Base-by-base conservation (phyloP, 805 yeast species). In the Tetrapisispora phaffii region DNA sequence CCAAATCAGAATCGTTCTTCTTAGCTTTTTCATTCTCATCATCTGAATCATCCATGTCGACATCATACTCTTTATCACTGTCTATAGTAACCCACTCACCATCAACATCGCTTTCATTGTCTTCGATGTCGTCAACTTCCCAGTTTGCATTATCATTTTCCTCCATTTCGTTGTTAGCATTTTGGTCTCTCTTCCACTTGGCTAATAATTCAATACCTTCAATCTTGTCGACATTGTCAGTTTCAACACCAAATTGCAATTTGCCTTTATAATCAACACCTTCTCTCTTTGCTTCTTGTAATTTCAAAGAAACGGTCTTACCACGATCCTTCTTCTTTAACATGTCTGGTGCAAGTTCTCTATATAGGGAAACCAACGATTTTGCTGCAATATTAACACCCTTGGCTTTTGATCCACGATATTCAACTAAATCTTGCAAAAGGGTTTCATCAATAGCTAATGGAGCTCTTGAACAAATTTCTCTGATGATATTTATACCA, bases 331-430 rank as follows among this genome's bases (percentile, higher is more conserved):
- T 88, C 55, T 80, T 75, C 44, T 76, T 74, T 56, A 93, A 75
- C 97, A 93, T 85, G 51, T 90, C 95, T 6, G 99, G 99, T 2
- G 96, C 97, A 46, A 89, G 82, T 50, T 89, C 97, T 66, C 99
- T 77, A 66, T 85, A 93, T 44, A 93, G 71, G 0, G 93, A 69
- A 47, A 93, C 78, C 66, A 93, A 74, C 5, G 93, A 77, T 55
- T 94, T 78, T 1, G 98, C 96, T 40, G 97, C 98, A 79, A 82
- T 85, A 70, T 81, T 80, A 24, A 93, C 99, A 13, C 95, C 79
- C 68, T 93, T 93, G 35, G 96, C 74, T 65, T 93, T 93, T 23
- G 97, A 88, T 4, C 94, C 94, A 62, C 84, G 85, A 66, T 93
- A 93, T 51, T 80, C 95, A 8, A 83, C 75, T 60, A 93, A 74